Evolutionary conservation across 2,329 filamentous ascomycete genomes (phyloP), one percentile per base, ranked within the genome.

Genomic region (Penicillium griseofulvum): DNA sequence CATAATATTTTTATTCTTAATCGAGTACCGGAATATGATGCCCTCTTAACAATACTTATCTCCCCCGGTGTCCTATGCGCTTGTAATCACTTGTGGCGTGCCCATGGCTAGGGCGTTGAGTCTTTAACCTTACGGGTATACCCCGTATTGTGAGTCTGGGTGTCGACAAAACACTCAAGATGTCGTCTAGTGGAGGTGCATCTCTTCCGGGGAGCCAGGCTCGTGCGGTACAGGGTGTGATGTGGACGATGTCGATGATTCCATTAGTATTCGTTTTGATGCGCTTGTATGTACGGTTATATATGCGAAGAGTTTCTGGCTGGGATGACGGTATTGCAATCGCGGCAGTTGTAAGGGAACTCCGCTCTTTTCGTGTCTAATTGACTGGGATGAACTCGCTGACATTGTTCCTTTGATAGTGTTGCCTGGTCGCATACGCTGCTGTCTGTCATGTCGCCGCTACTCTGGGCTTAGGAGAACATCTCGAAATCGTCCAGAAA

Each of bases 271-370:
- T 61, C 33, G 60, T 62, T 28, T 16, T 37, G n/a, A 52, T 61
- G 54, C 49, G 60, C 19, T 41, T 62, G n/a, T 61, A 62, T 38
- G 60, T 62, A 38, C 41, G 58, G 29, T 28, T 57, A 22, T 26
- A n/a, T 24, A 17, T 62, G 38, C 54, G 50, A n/a, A 52, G 42
- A n/a, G 56, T 59, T 19, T 62, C 61, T 45, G 60, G 60, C 22
- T 61, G 56, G 58, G 60, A 62, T 39, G 60, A 62, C 29, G 58
- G 55, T 7, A 62, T 61, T 19, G 58, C 58, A 36, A 52, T 61
- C 12, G 41, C 52, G 24, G 58, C 60, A 8, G 50, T 49, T 5
- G 60, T 62, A 37, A 57, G 58, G n/a, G 5, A n/a, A 12, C 31
- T 33, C 10, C 9, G 5, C 14, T 26, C 5, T 5, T 37, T 34